phyloP scores from a whole-genome alignment of 352 stramenopile species.

The Globisporangium acanthophoron region DNA sequence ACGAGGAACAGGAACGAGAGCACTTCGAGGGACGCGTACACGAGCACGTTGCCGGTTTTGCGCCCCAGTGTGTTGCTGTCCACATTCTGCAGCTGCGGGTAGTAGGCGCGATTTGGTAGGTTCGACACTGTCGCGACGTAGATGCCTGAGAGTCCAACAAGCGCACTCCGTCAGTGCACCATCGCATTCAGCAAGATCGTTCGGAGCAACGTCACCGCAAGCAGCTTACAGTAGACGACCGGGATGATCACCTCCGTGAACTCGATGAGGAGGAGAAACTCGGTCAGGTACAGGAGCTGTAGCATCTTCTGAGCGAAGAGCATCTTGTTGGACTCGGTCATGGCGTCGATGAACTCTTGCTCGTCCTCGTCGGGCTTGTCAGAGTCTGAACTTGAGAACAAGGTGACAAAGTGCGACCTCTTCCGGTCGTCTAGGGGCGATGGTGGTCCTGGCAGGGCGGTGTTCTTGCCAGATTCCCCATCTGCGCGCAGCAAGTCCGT shows the following conservation, averaged over 20 bases:
- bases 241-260: constrained; percentile 19
- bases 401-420: too few species aligned
- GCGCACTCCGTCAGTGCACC: background rate
- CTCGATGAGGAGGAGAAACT: constrained; percentile 16
- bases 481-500: too few species aligned
- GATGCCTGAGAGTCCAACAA: background rate
- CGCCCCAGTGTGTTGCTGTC: background rate
- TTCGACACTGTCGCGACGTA: constrained; percentile 1
- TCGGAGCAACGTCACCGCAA: background rate
- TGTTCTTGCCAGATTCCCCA: too few species aligned
- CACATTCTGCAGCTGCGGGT: background rate
- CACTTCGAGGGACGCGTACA: constrained; percentile 31
- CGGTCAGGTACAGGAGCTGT: constrained; percentile 11
- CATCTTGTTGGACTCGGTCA: background rate
- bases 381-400: background rate
- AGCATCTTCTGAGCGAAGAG: constrained; percentile 1
- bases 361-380: background rate
- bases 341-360: background rate
- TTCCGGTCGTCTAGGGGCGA: too few species aligned
- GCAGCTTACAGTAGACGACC: constrained; percentile 14
- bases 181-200: too few species aligned
- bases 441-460: too few species aligned
- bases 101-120: constrained; percentile 5
- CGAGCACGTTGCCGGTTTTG: constrained; percentile 15
- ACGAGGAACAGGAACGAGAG: constrained; percentile 28